phyloP scores from a whole-genome alignment of 768 basidiomycete species.

The Termitomyces sp. region DNA sequence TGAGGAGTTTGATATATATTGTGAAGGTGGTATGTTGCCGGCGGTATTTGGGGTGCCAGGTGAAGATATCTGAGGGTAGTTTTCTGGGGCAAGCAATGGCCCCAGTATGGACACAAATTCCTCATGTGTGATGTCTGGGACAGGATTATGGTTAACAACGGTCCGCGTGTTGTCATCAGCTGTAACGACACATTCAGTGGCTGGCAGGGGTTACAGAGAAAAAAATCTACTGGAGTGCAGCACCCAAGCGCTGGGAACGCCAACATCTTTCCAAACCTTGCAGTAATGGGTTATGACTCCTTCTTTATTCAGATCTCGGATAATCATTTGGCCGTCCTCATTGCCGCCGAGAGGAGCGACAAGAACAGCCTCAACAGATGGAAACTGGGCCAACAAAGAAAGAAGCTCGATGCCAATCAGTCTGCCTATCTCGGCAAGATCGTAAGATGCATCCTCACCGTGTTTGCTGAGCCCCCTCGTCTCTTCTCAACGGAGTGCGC shows the following conservation, averaged over 20 bases:
- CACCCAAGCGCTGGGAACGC: constrained; percentile 81
- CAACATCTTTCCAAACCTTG: constrained; percentile 66
- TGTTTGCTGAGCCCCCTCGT: constrained; percentile 71
- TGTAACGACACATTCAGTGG: constrained; percentile 18
- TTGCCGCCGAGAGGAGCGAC: constrained; percentile 73
- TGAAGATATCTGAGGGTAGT: constrained; percentile 44
- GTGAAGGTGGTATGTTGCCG: constrained; percentile 27
- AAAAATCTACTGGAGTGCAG: constrained; percentile 55
- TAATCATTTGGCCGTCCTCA: constrained; percentile 59
- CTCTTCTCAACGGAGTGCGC: constrained; percentile 66
- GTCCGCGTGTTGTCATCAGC: constrained; percentile 58
- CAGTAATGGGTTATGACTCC: constrained; percentile 70
- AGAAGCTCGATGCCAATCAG: constrained; percentile 37
- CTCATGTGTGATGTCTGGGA: constrained; percentile 83
- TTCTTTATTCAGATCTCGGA: constrained; percentile 58
- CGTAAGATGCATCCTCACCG: constrained; percentile 23
- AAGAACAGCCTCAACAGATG: constrained; percentile 58
- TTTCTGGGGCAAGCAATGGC: constrained; percentile 79
- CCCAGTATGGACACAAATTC: constrained; percentile 79
- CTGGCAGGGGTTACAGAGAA: neutral
- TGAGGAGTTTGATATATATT: constrained; percentile 21
- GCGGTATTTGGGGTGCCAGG: constrained; percentile 22
- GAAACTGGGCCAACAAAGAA: constrained; percentile 68
- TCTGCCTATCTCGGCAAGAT: neutral
- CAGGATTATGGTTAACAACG: constrained; percentile 82